Evolutionary conservation across 164 flowering plant species (phyloP).

Genomic region (Litsea cubeba): DNA sequence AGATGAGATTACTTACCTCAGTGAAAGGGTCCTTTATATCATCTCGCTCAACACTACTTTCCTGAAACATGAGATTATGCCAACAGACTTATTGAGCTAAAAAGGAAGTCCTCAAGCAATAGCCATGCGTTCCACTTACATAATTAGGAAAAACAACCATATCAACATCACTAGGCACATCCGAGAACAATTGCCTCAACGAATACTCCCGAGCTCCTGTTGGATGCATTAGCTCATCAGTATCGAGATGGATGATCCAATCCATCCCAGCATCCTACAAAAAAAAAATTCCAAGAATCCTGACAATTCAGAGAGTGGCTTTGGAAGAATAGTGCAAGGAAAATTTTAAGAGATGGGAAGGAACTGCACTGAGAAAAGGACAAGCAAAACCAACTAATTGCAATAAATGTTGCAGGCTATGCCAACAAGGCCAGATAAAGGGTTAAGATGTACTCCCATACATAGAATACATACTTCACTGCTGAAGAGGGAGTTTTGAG

Average conservation of each 20-base stretch:
- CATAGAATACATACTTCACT: too few relatives aligned
- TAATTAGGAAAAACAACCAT: conserved; percentile 95
- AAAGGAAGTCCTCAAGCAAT: background rate
- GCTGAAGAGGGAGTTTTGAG: too few relatives aligned
- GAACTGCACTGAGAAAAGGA: background rate
- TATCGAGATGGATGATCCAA: conserved; percentile 97
- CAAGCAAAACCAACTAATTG: too few relatives aligned
- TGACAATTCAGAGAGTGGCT: too few relatives aligned
- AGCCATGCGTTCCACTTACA: conserved; percentile 44
- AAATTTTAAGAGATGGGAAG: background rate
- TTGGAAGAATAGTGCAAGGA: background rate
- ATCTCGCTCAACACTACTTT: conserved; percentile 81
- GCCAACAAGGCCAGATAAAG: background rate
- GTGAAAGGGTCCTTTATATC: conserved; percentile 89
- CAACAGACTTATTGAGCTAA: background rate
- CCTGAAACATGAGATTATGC: conserved; percentile 40
- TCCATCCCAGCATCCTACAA: conserved; percentile 80
- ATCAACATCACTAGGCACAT: conserved; percentile 82
- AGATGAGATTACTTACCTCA: conserved; percentile 46
- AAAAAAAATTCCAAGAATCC: background rate
- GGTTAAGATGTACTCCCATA: too few relatives aligned
- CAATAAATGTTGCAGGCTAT: background rate
- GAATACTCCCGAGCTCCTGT: conserved; percentile 89
- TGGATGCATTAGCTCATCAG: conserved; percentile 91
- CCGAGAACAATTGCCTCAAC: conserved; percentile 65